Percentiles rank a stretch among this genome's conserved stretches.
Conservation (phyloP, 805 yeast species). For the Saccharomycopsis babjevae region DNA sequence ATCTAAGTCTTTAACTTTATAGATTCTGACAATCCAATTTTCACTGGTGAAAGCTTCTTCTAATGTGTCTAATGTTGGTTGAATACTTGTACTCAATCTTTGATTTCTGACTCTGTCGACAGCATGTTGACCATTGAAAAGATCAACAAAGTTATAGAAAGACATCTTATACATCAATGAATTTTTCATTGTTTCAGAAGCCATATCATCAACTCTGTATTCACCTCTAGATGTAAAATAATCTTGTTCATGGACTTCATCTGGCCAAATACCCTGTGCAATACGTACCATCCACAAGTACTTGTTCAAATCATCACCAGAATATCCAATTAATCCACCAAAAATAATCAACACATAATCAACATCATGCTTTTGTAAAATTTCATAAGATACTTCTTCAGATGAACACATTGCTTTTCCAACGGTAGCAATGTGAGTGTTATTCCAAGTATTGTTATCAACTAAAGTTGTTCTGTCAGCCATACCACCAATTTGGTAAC, state of each 20-base stretch:
- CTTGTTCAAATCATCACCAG: constrained; percentile 95
- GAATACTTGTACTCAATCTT: constrained; percentile 41
- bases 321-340: constrained; percentile 88
- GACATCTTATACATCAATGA: constrained; percentile 93
- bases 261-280: constrained; percentile 99
- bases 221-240: constrained; percentile 82
- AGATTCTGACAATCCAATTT: constrained; percentile 94
- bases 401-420: constrained; percentile 94
- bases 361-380: constrained; percentile 83
- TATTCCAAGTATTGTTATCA: constrained; percentile 98
- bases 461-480: constrained; percentile 98
- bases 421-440: constrained; percentile 97
- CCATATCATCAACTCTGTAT: constrained; percentile 73
- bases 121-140: constrained; percentile 49
- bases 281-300: constrained; percentile 98
- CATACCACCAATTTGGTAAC: constrained; percentile 99
- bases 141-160: constrained; percentile 73
- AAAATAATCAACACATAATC: constrained; percentile 89
- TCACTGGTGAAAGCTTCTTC: constrained; percentile 94
- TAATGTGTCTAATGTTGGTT: constrained; percentile 55
- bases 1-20: constrained; percentile 83
- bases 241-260: constrained; percentile 80
- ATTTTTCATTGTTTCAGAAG: constrained; percentile 77
- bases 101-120: constrained; percentile 86
- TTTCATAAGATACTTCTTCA: constrained; percentile 82